Base-by-base conservation (phyloP, 176 grass and related monocot genomes). In the Saccharum officinarum region DNA sequence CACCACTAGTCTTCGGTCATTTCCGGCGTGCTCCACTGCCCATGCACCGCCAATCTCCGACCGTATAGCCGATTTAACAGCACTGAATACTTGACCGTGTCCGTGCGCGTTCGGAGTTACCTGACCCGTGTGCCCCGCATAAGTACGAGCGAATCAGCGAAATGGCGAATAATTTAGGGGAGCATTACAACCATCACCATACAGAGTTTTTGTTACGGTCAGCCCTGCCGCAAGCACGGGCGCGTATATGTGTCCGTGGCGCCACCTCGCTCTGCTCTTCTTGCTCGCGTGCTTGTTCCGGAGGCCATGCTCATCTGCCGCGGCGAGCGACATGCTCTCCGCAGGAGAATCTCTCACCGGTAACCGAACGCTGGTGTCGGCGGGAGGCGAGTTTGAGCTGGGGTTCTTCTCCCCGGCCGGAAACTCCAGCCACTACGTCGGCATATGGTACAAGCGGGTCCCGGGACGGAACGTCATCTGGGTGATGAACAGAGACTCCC, bases 361-460 rank as follows among this genome's bases (percentile, higher is more conserved):
- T 12, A 81, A 73, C 26, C 76, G 38, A 38, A 88, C 86, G 16
- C 71, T 91, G 15, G 66, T 91, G 17, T 85, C 89, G 54, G 67
- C 75, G 41, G 77, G 74, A n/a, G 85, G 82, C 54, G 44, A 71
- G n/a, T 91, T 91, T 10, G 82, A 81, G 89, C 72, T 91, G 40
- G 85, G 89, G 31, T 91, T 91, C 85, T 88, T 91, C 89, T 57
- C 85, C 0, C 89, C 85, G 34, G 49, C 82, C 13, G 77, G 81
- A 2, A 33, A 44, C 54, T 46, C 85, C 64, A 28, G 7, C 33
- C 59, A 87, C 81, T 91, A 89, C 80, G 17, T 87, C 10, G 92
- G 86, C 61, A 82, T 94, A 78, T 94, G 92, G 92, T 94, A 84
- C 87, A 89, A 86, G 28, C 76, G 70, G 14, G 69, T 89, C 66